Base-by-base conservation (phyloP, 2,329 filamentous ascomycete species). In the Exophiala oligosperma region DNA sequence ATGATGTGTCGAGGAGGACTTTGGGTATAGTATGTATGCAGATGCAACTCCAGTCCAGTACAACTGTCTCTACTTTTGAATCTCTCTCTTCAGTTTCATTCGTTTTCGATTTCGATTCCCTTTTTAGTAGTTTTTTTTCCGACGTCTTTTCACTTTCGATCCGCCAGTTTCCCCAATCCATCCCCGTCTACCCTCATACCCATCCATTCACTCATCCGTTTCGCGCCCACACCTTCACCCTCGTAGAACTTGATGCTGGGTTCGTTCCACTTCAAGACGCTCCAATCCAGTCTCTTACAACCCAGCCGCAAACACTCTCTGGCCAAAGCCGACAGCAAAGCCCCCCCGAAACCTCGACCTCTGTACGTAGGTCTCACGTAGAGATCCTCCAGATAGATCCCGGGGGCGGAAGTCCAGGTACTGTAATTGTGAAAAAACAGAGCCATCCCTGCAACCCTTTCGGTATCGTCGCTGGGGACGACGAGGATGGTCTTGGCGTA, bases 341-440 rank as follows among this genome's bases (percentile, higher is more conserved):
- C 77, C 74, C 87, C 89, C 40, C 92, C 93, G 70, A 93, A 96
- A 0, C 92, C 92, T 61, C 84, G 84, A 35, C 87, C 87, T 3
- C 94, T 81, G 67, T 89, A 86, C 46, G 77, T 77, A 1, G 85
- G 81, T 66, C 85, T 81, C 41, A 99, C 91, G 69, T 88, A 96
- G n/a, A 97, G 78, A 70, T 97, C 93, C 73, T 97, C 93, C 38
- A 97, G 86, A 73, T 95, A 96, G 69, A 99, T 89, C 2, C 93
- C 93, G 0, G 92, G 85, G 47, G 84, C 84, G n/a, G 89, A 84
- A 7, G 89, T 84, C 94, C 94, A 97, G 0, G 93, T 97, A 70
- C 87, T 91, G 76, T 96, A 97, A 76, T 93, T 97, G 80, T 93
- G 92, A 74, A 96, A 97, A 77, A 92, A 97, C 41, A 97, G 76